Evolutionary conservation across 1,139 yeast species (phyloP).

Genomic region (Hyphopichia wangnamkhiaoensis): DNA sequence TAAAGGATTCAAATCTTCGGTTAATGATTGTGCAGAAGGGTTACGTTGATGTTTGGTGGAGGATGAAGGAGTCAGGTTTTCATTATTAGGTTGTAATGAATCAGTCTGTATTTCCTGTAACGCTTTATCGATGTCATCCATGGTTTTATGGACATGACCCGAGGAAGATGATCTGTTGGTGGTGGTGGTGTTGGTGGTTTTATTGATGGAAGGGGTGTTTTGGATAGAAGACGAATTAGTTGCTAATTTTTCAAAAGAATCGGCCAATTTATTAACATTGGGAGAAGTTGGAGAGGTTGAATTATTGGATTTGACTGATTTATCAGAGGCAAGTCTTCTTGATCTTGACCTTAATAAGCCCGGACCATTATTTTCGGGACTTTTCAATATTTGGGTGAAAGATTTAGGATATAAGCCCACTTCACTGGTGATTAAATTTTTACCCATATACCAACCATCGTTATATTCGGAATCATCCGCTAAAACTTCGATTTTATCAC

Average conservation of each 20-base stretch:
- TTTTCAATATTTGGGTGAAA: slow-evolving; percentile 57
- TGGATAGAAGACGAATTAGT: slow-evolving; percentile 4
- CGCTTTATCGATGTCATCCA: slow-evolving; percentile 84
- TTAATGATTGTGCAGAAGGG: slow-evolving; percentile 17
- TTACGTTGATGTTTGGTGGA: slow-evolving; percentile 13
- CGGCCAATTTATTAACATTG: slow-evolving; percentile 16
- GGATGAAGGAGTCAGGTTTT: background rate
- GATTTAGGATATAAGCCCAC: slow-evolving; percentile 91
- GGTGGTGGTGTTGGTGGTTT: slow-evolving; percentile 5
- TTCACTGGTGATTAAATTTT: slow-evolving; percentile 64
- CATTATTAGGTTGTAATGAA: slow-evolving; percentile 10
- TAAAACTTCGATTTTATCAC: slow-evolving; percentile 85
- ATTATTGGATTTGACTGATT: slow-evolving; percentile 10
- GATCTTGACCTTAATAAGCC: slow-evolving; percentile 58
- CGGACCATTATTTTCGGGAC: slow-evolving; percentile 17
- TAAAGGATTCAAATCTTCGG: slow-evolving; percentile 48
- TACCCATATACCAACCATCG: slow-evolving; percentile 98
- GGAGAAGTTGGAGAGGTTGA: slow-evolving; percentile 9
- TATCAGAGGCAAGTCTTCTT: slow-evolving; percentile 42
- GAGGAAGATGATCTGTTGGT: slow-evolving; percentile 5
- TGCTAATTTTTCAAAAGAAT: slow-evolving; percentile 17
- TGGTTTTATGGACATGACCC: slow-evolving; percentile 51
- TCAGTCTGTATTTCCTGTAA: slow-evolving; percentile 63
- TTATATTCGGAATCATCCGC: slow-evolving; percentile 92
- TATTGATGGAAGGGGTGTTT: slow-evolving; percentile 1